Base-by-base conservation (phyloP, 2,329 filamentous ascomycete species). In the Pseudogymnoascus sp. region DNA sequence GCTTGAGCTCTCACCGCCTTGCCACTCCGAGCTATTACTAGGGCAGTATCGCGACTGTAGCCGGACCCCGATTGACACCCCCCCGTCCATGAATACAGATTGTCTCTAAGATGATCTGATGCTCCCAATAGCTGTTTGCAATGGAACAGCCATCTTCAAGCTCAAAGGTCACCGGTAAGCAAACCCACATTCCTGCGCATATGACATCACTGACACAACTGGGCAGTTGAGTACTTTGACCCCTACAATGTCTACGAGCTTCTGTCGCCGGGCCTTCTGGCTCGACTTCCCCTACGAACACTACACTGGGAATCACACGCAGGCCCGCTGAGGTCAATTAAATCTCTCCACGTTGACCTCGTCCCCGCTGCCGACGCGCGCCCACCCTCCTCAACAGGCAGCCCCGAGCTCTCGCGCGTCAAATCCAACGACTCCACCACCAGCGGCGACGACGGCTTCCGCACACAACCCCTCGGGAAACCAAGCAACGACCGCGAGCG, bases 241-340 rank as follows among this genome's bases (percentile, higher is more conserved):
- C 93, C 94, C 61, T 89, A 91, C 73, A 88, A 90, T 70, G 84
- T 97, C 66, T 97, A 93, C 76, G 86, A 90, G 63, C 82, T 93
- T 60, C 80, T 97, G 44, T 87, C 89, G 9, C 85, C 90, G 2
- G 86, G 92, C 63, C 80, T 99, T 63, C 81, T 89, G 41, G 81
- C 89, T 42, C 88, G 90, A 61, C 81, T 97, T 0, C 94, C 94
- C 35, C 81, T 99, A 38, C 89, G 87, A 66, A 95, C 97, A 71
- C 85, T 99, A 51, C 91, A 97, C 72, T 99, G 94, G 94, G 95
- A 97, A 74, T 96, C 94, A 12, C 91, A 95, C 65, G 88, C 89
- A 29, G 89, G 94, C 0, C 94, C 94, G 2, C 79, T 97, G 36
- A 89, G 94, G 67, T 97, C 94, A 12, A 99, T 99, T 73, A 89